Conservation (phyloP, 1,139 yeast genomes). For the Diutina siamensis region DNA sequence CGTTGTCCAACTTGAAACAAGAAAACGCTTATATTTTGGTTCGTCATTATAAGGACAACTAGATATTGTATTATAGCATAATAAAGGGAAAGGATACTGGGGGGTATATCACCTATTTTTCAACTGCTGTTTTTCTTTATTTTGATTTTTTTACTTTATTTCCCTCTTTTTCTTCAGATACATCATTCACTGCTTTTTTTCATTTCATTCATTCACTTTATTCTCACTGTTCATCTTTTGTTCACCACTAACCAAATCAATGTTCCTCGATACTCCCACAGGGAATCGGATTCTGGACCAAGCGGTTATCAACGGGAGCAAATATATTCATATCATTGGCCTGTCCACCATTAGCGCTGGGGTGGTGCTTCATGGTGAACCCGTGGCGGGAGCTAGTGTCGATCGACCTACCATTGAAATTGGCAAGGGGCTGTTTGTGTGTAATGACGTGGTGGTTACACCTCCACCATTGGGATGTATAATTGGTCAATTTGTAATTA, state of each 20-base stretch:
- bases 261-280: slow-evolving; percentile 29
- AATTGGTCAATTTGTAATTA: slow-evolving; percentile 46
- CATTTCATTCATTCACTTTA: no score
- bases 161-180: no score
- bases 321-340: slow-evolving; percentile 20
- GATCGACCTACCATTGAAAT: slow-evolving; percentile 31
- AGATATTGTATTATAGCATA: slow-evolving; percentile 7
- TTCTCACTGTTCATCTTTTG: no score
- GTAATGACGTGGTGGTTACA: slow-evolving; percentile 15
- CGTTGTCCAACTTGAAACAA: slow-evolving; percentile 79
- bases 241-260: no score
- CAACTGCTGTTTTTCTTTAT: neutral
- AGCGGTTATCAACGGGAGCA: slow-evolving; percentile 22
- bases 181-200: no score
- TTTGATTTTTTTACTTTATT: slow-evolving; percentile 16
- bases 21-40: slow-evolving; percentile 86
- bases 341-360: slow-evolving; percentile 21
- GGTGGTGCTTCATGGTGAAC: slow-evolving; percentile 16
- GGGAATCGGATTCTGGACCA: slow-evolving; percentile 47
- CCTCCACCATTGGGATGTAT: slow-evolving; percentile 20
- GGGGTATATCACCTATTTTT: neutral
- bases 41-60: slow-evolving; percentile 51
- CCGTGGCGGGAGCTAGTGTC: slow-evolving; percentile 8
- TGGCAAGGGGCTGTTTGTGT: slow-evolving; percentile 41
- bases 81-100: neutral